phyloP scores from a whole-genome alignment of 495 filamentous ascomycete species.

The Thermochaetoides thermophila region DNA sequence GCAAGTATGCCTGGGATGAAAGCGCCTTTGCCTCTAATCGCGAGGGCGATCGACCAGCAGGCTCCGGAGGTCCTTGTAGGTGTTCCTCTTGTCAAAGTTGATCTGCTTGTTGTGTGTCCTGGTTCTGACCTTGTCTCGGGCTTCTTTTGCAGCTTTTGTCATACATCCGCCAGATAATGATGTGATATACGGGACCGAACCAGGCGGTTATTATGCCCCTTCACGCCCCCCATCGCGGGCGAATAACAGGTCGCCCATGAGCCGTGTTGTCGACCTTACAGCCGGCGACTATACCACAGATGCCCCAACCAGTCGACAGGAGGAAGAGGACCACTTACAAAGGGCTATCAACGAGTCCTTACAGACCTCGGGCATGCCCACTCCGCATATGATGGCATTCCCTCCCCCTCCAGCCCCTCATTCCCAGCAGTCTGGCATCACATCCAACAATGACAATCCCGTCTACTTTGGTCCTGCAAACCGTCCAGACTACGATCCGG shows the following conservation, averaged over 20 bases:
- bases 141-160: slow-evolving; percentile 32
- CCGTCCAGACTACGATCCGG: slow-evolving; percentile 54
- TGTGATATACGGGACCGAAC: slow-evolving; percentile 26
- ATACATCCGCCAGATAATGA: slow-evolving; percentile 39
- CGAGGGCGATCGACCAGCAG: too few species aligned
- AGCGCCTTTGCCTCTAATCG: slow-evolving; percentile 27
- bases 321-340: slow-evolving; percentile 26
- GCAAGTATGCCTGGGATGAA: slow-evolving; percentile 33
- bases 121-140: too few species aligned
- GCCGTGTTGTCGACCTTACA: slow-evolving; percentile 25
- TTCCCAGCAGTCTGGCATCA: slow-evolving; percentile 32
- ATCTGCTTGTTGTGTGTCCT: too few species aligned
- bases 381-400: slow-evolving; percentile 19
- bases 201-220: slow-evolving; percentile 30
- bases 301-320: slow-evolving; percentile 10
- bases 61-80: slow-evolving; percentile 1
- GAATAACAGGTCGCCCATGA: slow-evolving; percentile 35
- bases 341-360: slow-evolving; percentile 19
- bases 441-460: slow-evolving; percentile 15
- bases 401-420: slow-evolving; percentile 22
- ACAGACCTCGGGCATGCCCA: slow-evolving; percentile 5
- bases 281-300: slow-evolving; percentile 12
- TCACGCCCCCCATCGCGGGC: slow-evolving; percentile 57
- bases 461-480: slow-evolving; percentile 57
- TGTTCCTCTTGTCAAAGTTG: too few species aligned